A percentile compares a stretch with the other conserved stretches of the same genome.
These are phyloP conservation scores for Manihot esculenta DNA, from an alignment of 441 rosid species.

Conservation along the genomic window DNA sequence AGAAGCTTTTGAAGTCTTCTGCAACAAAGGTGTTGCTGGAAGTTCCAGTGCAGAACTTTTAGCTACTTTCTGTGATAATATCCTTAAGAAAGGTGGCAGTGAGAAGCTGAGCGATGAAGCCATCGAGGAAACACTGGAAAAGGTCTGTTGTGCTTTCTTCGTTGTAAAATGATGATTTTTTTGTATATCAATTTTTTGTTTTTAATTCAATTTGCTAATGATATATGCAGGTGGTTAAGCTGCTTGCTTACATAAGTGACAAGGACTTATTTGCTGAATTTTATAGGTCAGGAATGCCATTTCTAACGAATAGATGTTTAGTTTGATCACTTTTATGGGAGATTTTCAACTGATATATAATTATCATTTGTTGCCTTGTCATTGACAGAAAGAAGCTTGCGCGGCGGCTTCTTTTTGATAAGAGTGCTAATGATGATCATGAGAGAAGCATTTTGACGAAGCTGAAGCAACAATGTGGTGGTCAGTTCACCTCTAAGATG, in stretches of 20 bases:
- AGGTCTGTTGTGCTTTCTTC: slow-evolving; percentile 43
- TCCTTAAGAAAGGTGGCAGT: slow-evolving; percentile 95
- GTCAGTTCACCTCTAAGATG: slow-evolving; percentile 97
- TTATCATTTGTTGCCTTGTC: slow-evolving; percentile 8
- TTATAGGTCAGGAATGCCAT: slow-evolving; percentile 47
- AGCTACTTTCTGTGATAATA: slow-evolving; percentile 91
- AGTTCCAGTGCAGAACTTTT: slow-evolving; percentile 93
- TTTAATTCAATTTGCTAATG: slow-evolving; percentile 9
- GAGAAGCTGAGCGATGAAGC: slow-evolving; percentile 96
- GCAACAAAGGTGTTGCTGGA: slow-evolving; percentile 90
- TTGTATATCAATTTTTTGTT: background rate
- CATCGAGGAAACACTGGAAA: slow-evolving; percentile 91
- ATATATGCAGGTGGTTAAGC: slow-evolving; percentile 66
- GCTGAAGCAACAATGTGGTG: slow-evolving; percentile 96
- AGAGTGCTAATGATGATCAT: slow-evolving; percentile 95
- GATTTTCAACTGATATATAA: background rate
- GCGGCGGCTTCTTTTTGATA: slow-evolving; percentile 86
- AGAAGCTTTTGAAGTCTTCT: slow-evolving; percentile 94
- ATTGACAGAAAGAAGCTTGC: slow-evolving; percentile 80
- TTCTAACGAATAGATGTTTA: background rate
- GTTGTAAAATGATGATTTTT: background rate
- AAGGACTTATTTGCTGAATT: slow-evolving; percentile 94
- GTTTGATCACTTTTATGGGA: background rate
- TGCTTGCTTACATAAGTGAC: slow-evolving; percentile 86
- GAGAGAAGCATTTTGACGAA: slow-evolving; percentile 93